Evolutionary conservation across 352 stramenopile genomes (phyloP), one percentile per base, ranked within the genome.

Genomic region (Pythium rhizo-oryzae): DNA sequence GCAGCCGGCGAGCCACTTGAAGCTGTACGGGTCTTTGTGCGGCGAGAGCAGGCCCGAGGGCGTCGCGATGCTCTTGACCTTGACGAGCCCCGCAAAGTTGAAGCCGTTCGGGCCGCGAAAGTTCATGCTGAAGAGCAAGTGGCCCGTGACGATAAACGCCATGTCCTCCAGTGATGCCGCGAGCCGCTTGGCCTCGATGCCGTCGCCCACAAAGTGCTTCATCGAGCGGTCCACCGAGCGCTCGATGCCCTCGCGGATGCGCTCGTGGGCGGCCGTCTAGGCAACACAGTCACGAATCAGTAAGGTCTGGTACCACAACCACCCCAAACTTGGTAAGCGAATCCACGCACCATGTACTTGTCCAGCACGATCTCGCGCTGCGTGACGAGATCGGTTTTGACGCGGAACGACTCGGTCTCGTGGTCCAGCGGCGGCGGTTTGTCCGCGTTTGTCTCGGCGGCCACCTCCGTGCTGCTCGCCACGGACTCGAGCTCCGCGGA

Each of bases 1-100:
- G 43, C 98, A 87, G 30, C 97, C 97, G 59, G 96, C 96, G 2
- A 99, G 79, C 78, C 98, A 98, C 39, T 93, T 94, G 76, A 96
- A 98, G 54, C 98, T 89, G 44, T 93, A 87, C 5, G 87, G 87
- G 15, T 72, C 79, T 91, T 89, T 59, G 66, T 94, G 30, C 13
- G 52, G 43, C 16, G 51, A 57, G 18, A n/a, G 39, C 1, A 25
- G 61, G 3, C 43, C 77, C 19, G 71, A 43, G 2, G 69, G 59
- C 19, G 75, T 82, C 25, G 88, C 85, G 51, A 94, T 94, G 59
- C 84, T 94, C 71, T 96, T 96, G 41, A 96, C 81, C 60, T 94
- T 92, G 33, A 94, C 80, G 9, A 96, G 72, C 43, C 81, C 82
- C 3, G 61, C 55, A 71, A 92, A 92, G 69, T 96, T 96, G 62